These are phyloP conservation scores for Vitis hybrid DNA, from an alignment of 177 flowering plant species.

Conservation along the genomic window DNA sequence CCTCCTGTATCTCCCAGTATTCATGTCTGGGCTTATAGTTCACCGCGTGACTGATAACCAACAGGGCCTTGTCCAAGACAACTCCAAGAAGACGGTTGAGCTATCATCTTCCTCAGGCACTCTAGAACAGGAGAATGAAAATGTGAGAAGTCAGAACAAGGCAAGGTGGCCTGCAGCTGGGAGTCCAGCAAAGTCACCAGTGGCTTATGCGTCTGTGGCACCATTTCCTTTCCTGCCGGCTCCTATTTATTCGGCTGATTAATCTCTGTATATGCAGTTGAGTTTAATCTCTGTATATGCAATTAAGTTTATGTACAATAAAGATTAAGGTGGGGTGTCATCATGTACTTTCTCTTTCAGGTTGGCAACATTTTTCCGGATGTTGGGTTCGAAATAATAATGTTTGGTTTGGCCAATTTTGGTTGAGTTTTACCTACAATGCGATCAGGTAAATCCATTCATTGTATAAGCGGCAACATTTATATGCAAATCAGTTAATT, in stretches of 20 bases:
- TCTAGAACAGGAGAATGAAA: slow-evolving; percentile 15
- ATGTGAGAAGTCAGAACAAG: slow-evolving; percentile 10
- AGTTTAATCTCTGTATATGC: too few species aligned
- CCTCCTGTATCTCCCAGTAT: slow-evolving; percentile 86
- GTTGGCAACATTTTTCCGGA: too few species aligned
- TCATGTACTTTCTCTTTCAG: too few species aligned
- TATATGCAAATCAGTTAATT: too few species aligned
- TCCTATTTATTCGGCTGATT: slow-evolving; percentile 45
- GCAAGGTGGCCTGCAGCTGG: neutral
- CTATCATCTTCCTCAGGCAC: slow-evolving; percentile 17
- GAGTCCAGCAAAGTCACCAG: slow-evolving; percentile 53
- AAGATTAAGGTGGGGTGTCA: too few species aligned
- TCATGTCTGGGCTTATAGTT: slow-evolving; percentile 79
- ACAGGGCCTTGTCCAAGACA: slow-evolving; percentile 21
- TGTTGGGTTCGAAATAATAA: too few species aligned
- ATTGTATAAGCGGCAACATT: too few species aligned
- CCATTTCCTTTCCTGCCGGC: slow-evolving; percentile 93
- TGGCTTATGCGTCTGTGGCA: slow-evolving; percentile 81
- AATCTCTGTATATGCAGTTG: too few species aligned
- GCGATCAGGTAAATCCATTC: too few species aligned
- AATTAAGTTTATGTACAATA: too few species aligned
- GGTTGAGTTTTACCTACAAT: too few species aligned
- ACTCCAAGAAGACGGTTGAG: slow-evolving; percentile 6
- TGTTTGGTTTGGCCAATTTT: too few species aligned
- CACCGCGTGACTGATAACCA: slow-evolving; percentile 56